These are phyloP conservation scores for Viola odorata DNA, from an alignment of 345 rosid genomes.

Conservation along the genomic window DNA sequence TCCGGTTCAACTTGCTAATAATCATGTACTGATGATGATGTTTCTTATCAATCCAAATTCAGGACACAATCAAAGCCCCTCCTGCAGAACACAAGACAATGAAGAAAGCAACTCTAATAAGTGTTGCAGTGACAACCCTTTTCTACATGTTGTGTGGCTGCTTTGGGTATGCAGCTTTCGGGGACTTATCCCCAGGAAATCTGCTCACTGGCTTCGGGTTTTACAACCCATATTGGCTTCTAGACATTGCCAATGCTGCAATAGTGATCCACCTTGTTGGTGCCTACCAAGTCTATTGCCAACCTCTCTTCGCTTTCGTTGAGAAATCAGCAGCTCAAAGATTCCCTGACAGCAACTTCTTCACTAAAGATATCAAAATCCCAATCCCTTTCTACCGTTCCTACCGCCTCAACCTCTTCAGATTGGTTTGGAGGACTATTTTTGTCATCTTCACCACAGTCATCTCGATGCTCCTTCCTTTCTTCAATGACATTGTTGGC, in stretches of 20 bases:
- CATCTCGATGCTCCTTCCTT: slow-evolving; percentile 83
- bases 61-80: slow-evolving; percentile 63
- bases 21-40: neutral
- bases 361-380: slow-evolving; percentile 50
- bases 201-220: slow-evolving; percentile 79
- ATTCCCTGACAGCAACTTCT: slow-evolving; percentile 56
- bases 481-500: slow-evolving; percentile 77
- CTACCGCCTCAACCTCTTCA: slow-evolving; percentile 57
- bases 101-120: slow-evolving; percentile 66
- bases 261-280: slow-evolving; percentile 77
- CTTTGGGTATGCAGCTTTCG: slow-evolving; percentile 87
- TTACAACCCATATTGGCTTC: slow-evolving; percentile 78
- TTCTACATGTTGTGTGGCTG: slow-evolving; percentile 91
- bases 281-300: slow-evolving; percentile 92
- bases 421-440: slow-evolving; percentile 76
- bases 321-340: slow-evolving; percentile 46
- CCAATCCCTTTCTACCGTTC: slow-evolving; percentile 40
- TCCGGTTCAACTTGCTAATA: neutral
- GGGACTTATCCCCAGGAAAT: slow-evolving; percentile 74
- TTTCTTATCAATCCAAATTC: slow-evolving; percentile 1
- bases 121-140: slow-evolving; percentile 67
- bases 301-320: slow-evolving; percentile 73
- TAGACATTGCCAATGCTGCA: slow-evolving; percentile 82
- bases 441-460: slow-evolving; percentile 66
- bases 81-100: slow-evolving; percentile 74